These are phyloP conservation scores for Cercospora zeina DNA, from an alignment of 2,329 filamentous ascomycete species.

Conservation along the genomic window DNA sequence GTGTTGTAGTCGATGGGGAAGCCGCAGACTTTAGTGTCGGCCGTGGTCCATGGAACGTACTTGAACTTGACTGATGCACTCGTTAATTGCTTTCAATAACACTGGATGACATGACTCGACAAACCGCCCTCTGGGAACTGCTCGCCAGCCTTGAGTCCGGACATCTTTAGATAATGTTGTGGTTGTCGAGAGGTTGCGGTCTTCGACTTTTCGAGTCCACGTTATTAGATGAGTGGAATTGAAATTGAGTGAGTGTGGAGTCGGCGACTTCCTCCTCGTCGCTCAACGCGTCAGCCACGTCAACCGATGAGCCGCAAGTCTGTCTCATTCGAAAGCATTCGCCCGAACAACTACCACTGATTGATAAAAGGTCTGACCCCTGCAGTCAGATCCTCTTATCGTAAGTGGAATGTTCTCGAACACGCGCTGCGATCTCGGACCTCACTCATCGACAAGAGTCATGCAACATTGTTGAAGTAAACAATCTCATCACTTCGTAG, in stretches of 20 bases:
- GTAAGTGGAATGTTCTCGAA: neutral
- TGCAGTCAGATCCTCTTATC: neutral
- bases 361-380: slow-evolving; percentile 4
- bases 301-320: neutral
- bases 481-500: neutral
- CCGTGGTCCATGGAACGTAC: slow-evolving; percentile 29
- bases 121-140: slow-evolving; percentile 28
- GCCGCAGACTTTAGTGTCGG: slow-evolving; percentile 30
- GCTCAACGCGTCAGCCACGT: neutral
- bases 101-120: slow-evolving; percentile 6
- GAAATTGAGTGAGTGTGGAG: neutral
- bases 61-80: slow-evolving; percentile 29
- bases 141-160: slow-evolving; percentile 29
- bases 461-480: neutral
- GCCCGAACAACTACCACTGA: slow-evolving; percentile 7
- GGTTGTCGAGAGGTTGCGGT: too few relatives aligned
- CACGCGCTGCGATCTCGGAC: slow-evolving; percentile 1
- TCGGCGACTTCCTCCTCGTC: neutral
- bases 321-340: neutral
- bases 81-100: slow-evolving; percentile 6
- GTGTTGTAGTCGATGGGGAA: slow-evolving; percentile 26
- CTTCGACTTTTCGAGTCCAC: neutral
- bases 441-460: neutral
- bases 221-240: neutral
- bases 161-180: slow-evolving; percentile 2